Base-by-base conservation (phyloP, 345 rosid genomes). In the Corymbia maculata region DNA sequence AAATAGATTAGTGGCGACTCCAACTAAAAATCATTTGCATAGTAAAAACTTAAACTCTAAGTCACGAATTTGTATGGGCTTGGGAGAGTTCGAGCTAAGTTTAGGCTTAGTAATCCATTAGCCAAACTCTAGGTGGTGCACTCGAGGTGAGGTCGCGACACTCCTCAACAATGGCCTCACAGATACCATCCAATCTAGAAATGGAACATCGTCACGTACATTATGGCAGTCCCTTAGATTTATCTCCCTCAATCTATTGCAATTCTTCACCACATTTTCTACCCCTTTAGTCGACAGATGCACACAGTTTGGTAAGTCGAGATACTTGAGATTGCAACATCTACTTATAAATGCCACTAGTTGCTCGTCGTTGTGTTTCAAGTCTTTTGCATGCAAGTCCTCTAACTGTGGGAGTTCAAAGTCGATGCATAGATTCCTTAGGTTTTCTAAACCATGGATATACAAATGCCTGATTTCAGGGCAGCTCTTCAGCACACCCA, bases 111-210 rank as follows among this genome's bases (percentile, higher is more conserved):
- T n/a, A n/a, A n/a, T n/a, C n/a, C n/a, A n/a, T n/a, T n/a, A n/a
- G n/a, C n/a, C n/a, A n/a, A n/a, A n/a, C n/a, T n/a, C n/a, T n/a
- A n/a, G n/a, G n/a, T n/a, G n/a, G n/a, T n/a, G n/a, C n/a, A n/a
- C n/a, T n/a, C n/a, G n/a, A n/a, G n/a, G n/a, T n/a, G n/a, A n/a
- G n/a, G n/a, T n/a, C n/a, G n/a, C n/a, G n/a, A n/a, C n/a, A n/a
- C 91, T 94, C 93, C 95, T 92, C 86, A 95, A 79, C 16, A 97
- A 96, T 52, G 97, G 92, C 91, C 96, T 92, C 19, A 92, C 89
- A 87, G 90, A 91, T 87, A 93, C 93, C 95, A 93, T 91, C 92
- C 93, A 91, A 57, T 22, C 0, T 22, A 4, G 22, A 55, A 55
- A 0, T 22, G 61, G 26, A 10, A 9, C 6, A 57, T 57, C 5